A percentile compares a stretch with the other conserved stretches of the same genome.
These are phyloP conservation scores for Claviceps digitariae DNA, from an alignment of 2,329 filamentous ascomycete genomes.

Conservation along the genomic window DNA sequence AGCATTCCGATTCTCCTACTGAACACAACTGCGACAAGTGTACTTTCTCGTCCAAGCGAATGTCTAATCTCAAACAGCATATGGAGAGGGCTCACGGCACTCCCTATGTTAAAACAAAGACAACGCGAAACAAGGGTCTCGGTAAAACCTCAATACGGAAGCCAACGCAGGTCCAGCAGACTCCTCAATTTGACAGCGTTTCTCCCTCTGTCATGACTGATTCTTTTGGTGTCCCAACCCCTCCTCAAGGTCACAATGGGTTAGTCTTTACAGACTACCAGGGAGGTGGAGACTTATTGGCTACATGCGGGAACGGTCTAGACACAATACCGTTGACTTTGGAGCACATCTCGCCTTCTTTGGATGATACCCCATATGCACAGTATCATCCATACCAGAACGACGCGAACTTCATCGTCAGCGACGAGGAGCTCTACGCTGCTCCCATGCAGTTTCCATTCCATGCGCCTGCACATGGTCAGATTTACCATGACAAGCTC, in stretches of 20 bases:
- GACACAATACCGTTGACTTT: conserved; percentile 28
- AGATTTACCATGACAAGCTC: conserved; percentile 29
- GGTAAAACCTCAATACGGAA: conserved; percentile 30
- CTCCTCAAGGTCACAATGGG: conserved; percentile 33
- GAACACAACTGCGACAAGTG: conserved; percentile 80
- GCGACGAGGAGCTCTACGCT: conserved; percentile 49
- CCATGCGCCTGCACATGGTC: conserved; percentile 24
- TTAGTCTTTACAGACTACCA: conserved; percentile 34
- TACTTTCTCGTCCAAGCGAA: conserved; percentile 86
- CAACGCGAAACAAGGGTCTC: conserved; percentile 56
- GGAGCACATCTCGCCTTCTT: conserved; percentile 24
- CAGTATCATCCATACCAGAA: conserved; percentile 50
- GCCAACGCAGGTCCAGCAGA: conserved; percentile 23
- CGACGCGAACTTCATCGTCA: conserved; percentile 45
- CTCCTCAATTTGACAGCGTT: conserved; percentile 47
- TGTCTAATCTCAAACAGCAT: conserved; percentile 96
- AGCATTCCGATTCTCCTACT: conserved; percentile 67
- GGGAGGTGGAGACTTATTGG: conserved; percentile 31
- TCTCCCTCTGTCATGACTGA: conserved; percentile 47
- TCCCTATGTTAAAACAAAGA: conserved; percentile 85
- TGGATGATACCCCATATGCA: conserved; percentile 25
- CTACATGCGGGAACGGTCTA: conserved; percentile 20
- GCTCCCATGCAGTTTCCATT: conserved; percentile 43
- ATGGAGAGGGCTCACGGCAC: conserved; percentile 96
- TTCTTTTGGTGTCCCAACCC: conserved; percentile 39